These are phyloP conservation scores for Nicotiana benthamiana DNA, from an alignment of 257 asterid species.

Conservation along the genomic window DNA sequence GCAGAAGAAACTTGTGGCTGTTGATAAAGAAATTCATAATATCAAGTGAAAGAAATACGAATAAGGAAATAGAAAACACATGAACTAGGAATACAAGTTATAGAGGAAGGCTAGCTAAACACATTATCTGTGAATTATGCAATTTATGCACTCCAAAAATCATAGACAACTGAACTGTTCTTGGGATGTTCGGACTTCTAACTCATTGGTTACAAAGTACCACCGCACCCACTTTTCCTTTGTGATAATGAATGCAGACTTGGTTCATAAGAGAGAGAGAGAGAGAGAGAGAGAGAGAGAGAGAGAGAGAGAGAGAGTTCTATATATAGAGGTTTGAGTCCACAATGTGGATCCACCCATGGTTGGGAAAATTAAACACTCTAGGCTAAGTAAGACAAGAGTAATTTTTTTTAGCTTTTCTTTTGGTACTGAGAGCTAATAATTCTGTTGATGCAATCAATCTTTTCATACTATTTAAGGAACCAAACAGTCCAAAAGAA, in stretches of 20 bases:
- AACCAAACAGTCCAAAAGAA: neutral
- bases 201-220: neutral
- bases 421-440: neutral
- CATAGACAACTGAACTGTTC: neutral
- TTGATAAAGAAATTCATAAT: constrained; percentile 15
- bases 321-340: neutral
- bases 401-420: neutral
- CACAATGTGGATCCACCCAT: neutral
- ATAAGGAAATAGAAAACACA: neutral
- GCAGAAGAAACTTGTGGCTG: constrained; percentile 96
- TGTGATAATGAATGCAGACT: neutral
- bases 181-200: neutral
- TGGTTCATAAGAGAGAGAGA: neutral
- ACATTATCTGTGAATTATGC: neutral
- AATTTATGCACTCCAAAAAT: neutral
- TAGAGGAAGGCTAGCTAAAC: neutral
- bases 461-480: neutral
- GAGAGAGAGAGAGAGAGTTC: neutral
- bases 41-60: neutral
- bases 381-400: neutral
- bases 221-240: neutral
- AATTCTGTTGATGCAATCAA: neutral
- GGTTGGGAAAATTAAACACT: neutral
- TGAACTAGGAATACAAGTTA: neutral
- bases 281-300: neutral